Base-by-base conservation (phyloP, 345 rosid species). In the Aethionema arabicum region DNA sequence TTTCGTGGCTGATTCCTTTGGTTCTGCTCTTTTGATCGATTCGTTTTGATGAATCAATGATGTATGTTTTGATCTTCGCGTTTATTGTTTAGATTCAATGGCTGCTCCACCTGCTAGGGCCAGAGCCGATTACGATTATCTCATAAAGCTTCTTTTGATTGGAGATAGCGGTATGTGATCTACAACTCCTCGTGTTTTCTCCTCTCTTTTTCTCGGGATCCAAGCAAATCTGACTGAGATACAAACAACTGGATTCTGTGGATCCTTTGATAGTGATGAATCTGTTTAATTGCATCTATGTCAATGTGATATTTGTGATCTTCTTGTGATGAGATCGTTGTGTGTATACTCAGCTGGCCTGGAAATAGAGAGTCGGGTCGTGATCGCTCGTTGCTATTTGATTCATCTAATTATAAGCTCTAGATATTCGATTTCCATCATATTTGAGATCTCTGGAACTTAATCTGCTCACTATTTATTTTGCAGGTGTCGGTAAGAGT, bases 401-500 rank as follows among this genome's bases (percentile, higher is more conserved):
- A 49, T 49, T 12, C 32, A 7, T 30, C 14, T 45, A 14, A 15
- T 45, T 31, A 11, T 27, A 32, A 6, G 6, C 16, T 54, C 32
- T 10, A 21, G 36, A 21, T 41, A 0, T 35, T 8, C 15, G 9
- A 29, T 55, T 14, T 27, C 29, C 31, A 83, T 84, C 63, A 41
- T 59, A 30, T 13, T 4, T 8, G 43, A 56, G 64, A 49, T 54
- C 57, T 62, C 14, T 56, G 58, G 9, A 53, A 43, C 13, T 1
- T 14, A 16, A 0, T 40, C 11, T 7, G 0, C 44, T 3, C 10
- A 40, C 13, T 13, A 1, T 61, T 13, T 7, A 2, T 29, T 21
- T 42, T 51, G 61, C 38, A 86, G 95, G 95, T 79, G 95, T 84
- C 31, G 95, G 95, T 56, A 91, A 91, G 83, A 91, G 96, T 91